A percentile compares a stretch with the other conserved stretches of the same genome.
Conservation (phyloP, 1,139 yeast genomes). For the Suhomyces atakaporum region DNA sequence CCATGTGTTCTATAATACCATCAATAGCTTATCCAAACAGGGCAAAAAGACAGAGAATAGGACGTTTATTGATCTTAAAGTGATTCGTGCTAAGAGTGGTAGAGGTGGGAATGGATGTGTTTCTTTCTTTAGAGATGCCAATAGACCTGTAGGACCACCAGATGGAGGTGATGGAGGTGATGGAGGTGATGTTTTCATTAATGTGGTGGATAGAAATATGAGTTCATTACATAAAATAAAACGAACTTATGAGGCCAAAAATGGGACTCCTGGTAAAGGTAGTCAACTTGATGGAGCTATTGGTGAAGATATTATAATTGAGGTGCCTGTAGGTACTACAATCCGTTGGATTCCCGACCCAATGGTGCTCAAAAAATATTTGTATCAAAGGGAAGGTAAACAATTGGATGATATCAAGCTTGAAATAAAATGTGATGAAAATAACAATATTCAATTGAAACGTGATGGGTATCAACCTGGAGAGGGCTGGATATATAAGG, state of each 20-base stretch:
- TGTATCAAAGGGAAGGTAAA: slow-evolving; percentile 29
- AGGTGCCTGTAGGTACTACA: slow-evolving; percentile 90
- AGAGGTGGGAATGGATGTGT: slow-evolving; percentile 87
- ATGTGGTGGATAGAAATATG: slow-evolving; percentile 66
- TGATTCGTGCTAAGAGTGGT: slow-evolving; percentile 73
- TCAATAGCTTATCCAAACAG: slow-evolving; percentile 26
- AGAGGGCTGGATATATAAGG: slow-evolving; percentile 86
- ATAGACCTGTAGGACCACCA: slow-evolving; percentile 86
- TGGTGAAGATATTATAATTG: slow-evolving; percentile 76
- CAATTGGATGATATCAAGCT: slow-evolving; percentile 30
- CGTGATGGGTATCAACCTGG: slow-evolving; percentile 64
- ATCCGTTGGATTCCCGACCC: slow-evolving; percentile 88
- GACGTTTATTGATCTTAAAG: slow-evolving; percentile 60
- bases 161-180: slow-evolving; percentile 98
- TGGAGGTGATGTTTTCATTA: slow-evolving; percentile 86
- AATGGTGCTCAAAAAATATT: slow-evolving; percentile 39
- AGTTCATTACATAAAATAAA: slow-evolving; percentile 71
- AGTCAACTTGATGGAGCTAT: slow-evolving; percentile 80
- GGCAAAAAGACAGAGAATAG: slow-evolving; percentile 42
- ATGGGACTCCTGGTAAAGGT: slow-evolving; percentile 71
- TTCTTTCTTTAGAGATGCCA: slow-evolving; percentile 84
- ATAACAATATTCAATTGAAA: slow-evolving; percentile 55
- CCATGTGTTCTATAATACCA: slow-evolving; percentile 36
- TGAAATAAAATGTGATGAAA: slow-evolving; percentile 25
- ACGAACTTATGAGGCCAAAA: slow-evolving; percentile 66